Evolutionary conservation across 2,329 filamentous ascomycete genomes (phyloP), one percentile per base, ranked within the genome.

Genomic region (Aspergillus pseudoterreus): DNA sequence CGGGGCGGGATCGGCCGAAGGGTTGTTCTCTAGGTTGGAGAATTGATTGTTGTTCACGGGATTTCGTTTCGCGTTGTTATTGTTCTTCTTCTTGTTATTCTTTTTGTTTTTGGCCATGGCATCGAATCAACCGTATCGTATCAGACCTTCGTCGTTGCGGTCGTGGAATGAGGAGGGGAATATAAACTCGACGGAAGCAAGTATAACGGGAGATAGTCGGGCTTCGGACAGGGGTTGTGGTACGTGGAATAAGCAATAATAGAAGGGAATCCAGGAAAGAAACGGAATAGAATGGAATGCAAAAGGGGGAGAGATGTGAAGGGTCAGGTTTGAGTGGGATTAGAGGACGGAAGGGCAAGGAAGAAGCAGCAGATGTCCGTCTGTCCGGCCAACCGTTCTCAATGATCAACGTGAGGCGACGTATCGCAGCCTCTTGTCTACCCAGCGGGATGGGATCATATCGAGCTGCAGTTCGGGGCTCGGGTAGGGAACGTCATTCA

Each of bases 21-120:
- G 50, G 38, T 52, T 52, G 24, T 50, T 50, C 48, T 66, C 62
- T 38, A 57, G 49, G 32, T 57, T 55, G 50, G 62, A 57, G 49
- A 59, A 55, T 52, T 55, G 56, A 47, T 58, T 62, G 54, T 65
- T 53, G 54, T 63, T 66, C 52, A 64, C 57, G 53, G 63, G 62
- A 43, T 49, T 52, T 38, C 57, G 57, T 48, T 54, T 52, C 30
- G 50, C 56, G 53, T 63, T 64, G 57, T 57, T 61, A 46, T 54
- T 65, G 54, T 54, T 63, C 56, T 63, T 42, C 39, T 42, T 42
- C 39, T 42, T 66, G 45, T 65, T 65, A 46, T 63, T 69, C 54
- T 65, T 66, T 54, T 68, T 73, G 51, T 60, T 58, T 54, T 60
- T 75, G 56, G 59, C 65, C 69, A 74, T 75, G 55, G 56, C 63